Evolutionary conservation across 2,329 filamentous ascomycete genomes (phyloP).

Genomic region (Epichloe gansuensis): DNA sequence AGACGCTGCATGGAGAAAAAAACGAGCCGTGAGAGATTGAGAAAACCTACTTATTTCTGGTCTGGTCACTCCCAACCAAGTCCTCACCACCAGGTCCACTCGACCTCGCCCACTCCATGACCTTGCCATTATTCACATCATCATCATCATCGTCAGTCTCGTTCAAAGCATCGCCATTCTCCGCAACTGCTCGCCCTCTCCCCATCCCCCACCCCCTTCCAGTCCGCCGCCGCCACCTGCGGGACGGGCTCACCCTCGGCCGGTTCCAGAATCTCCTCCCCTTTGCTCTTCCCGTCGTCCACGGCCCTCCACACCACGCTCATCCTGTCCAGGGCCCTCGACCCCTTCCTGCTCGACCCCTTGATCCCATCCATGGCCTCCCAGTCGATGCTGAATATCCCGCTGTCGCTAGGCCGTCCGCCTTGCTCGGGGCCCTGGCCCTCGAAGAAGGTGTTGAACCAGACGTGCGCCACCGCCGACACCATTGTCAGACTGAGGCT

Average conservation of each 20-base stretch:
- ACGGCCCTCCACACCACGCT: slow-evolving; percentile 68
- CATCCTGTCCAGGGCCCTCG: slow-evolving; percentile 66
- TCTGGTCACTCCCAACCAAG: slow-evolving; percentile 10
- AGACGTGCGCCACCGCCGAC: slow-evolving; percentile 84
- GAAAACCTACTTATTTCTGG: background rate
- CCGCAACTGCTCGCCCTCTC: slow-evolving; percentile 38
- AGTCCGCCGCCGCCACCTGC: slow-evolving; percentile 59
- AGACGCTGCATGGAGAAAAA: background rate
- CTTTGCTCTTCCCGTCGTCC: slow-evolving; percentile 12
- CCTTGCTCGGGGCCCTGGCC: slow-evolving; percentile 58
- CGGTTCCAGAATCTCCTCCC: slow-evolving; percentile 43
- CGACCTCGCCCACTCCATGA: slow-evolving; percentile 21
- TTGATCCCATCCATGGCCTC: slow-evolving; percentile 85
- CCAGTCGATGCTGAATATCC: slow-evolving; percentile 46
- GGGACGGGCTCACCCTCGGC: slow-evolving; percentile 53
- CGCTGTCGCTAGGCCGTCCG: slow-evolving; percentile 54
- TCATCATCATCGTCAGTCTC: slow-evolving; percentile 4
- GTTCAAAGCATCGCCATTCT: slow-evolving; percentile 4
- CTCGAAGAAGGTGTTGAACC: slow-evolving; percentile 95
- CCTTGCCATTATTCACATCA: slow-evolving; percentile 7
- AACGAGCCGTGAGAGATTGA: background rate
- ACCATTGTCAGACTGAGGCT: slow-evolving; percentile 78
- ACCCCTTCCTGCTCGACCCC: slow-evolving; percentile 71
- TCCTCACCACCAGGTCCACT: slow-evolving; percentile 25
- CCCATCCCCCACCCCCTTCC: slow-evolving; percentile 45